Percentiles rank a stretch among this genome's conserved stretches.
phyloP scores from a whole-genome alignment of 805 yeast species.

The Nakazawaea populi region DNA sequence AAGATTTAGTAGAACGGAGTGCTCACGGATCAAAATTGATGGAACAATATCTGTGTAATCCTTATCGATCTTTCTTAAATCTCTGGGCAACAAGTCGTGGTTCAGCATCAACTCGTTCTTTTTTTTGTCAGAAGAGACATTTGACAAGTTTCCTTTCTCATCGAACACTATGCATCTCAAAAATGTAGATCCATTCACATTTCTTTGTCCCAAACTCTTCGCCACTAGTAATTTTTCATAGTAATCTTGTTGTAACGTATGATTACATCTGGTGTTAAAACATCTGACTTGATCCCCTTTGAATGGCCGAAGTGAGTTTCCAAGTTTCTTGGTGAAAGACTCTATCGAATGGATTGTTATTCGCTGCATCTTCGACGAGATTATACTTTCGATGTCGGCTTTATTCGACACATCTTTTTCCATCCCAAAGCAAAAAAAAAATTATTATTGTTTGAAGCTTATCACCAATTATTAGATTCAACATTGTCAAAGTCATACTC shows the following conservation, averaged over 20 bases:
- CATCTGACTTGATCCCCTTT: neutral
- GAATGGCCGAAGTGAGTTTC: neutral
- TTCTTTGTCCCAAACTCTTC: conserved; percentile 19
- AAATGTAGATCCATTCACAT: conserved; percentile 9
- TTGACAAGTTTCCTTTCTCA: conserved; percentile 33
- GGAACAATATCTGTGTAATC: conserved; percentile 51
- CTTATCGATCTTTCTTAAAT: conserved; percentile 45
- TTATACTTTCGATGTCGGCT: too few species aligned
- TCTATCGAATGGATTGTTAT: neutral
- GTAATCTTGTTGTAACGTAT: conserved; percentile 11
- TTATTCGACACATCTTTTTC: neutral
- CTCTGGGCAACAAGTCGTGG: conserved; percentile 45
- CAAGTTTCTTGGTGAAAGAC: neutral
- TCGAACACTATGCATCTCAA: conserved; percentile 45
- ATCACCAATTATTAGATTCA: too few species aligned
- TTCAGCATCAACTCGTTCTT: conserved; percentile 36
- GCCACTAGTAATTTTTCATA: conserved; percentile 14
- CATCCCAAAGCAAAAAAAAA: neutral
- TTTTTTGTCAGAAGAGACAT: conserved; percentile 39
- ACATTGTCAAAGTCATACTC: too few species aligned
- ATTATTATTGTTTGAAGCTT: too few species aligned
- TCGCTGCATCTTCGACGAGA: neutral
- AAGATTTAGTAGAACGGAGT: conserved; percentile 41
- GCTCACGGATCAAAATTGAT: conserved; percentile 40
- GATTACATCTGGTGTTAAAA: conserved; percentile 12